phyloP scores from a whole-genome alignment of 2,329 filamentous ascomycete genomes.

The Colletotrichum endophyticum region DNA sequence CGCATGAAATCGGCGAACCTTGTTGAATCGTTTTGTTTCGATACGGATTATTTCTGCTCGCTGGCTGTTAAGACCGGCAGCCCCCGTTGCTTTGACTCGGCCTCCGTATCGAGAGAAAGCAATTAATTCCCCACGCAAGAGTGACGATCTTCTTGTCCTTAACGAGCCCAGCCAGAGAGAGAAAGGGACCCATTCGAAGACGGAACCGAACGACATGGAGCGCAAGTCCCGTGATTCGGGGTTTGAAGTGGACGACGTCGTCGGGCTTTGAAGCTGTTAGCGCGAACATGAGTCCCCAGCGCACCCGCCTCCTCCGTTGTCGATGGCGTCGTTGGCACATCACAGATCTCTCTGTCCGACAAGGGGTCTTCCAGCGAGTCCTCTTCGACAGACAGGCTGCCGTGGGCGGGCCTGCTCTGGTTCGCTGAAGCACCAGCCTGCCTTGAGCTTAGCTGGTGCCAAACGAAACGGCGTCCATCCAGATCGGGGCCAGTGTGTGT shows the following conservation, averaged over 20 bases:
- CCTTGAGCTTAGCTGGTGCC: background rate
- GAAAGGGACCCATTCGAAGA: background rate
- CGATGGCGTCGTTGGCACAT: background rate
- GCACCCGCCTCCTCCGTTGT: slow-evolving; percentile 3
- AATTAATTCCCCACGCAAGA: background rate
- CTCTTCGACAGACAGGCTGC: background rate
- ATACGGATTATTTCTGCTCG: background rate
- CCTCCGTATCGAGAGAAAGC: background rate
- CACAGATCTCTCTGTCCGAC: background rate
- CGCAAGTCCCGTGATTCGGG: slow-evolving; percentile 4
- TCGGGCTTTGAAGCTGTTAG: slow-evolving; percentile 13
- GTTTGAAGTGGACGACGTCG: slow-evolving; percentile 4
- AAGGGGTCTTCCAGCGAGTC: background rate
- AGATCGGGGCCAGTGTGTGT: slow-evolving; percentile 2
- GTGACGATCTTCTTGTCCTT: background rate
- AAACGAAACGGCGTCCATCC: slow-evolving; percentile 19
- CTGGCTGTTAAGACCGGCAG: background rate
- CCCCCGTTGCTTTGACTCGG: background rate
- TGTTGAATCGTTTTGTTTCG: slow-evolving; percentile 5
- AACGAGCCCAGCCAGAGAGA: background rate
- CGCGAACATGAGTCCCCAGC: background rate
- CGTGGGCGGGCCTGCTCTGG: background rate
- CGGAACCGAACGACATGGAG: background rate
- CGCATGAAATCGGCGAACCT: background rate
- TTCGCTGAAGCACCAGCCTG: background rate